A percentile compares a stretch with the other conserved stretches of the same genome.
Evolutionary conservation across 441 rosid species (phyloP).

Genomic region (Corymbia calophylla): DNA sequence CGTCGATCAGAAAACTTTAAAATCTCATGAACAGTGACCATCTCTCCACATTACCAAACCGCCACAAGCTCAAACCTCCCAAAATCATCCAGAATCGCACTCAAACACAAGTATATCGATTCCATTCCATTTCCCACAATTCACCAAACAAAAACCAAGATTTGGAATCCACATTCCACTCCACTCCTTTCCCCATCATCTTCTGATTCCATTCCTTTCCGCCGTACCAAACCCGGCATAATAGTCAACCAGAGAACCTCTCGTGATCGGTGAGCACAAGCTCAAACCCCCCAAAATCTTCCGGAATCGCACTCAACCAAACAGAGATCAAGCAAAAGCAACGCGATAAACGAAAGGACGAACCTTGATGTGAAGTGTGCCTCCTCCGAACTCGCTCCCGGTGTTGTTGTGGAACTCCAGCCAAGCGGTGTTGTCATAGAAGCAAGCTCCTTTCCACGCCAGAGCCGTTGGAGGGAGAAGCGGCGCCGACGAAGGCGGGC

Average conservation of each 20-base stretch:
- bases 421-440: constrained; percentile 73
- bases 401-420: constrained; percentile 79
- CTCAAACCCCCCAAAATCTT: background rate
- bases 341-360: background rate
- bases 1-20: background rate
- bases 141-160: background rate
- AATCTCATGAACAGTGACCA: background rate
- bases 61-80: background rate
- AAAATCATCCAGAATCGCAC: background rate
- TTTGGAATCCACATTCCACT: background rate
- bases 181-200: background rate
- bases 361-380: constrained; percentile 92
- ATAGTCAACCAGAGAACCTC: background rate
- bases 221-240: background rate
- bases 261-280: background rate
- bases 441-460: constrained; percentile 91
- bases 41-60: background rate
- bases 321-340: background rate
- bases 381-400: constrained; percentile 77
- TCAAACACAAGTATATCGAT: background rate
- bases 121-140: background rate
- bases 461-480: constrained; percentile 37
- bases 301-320: background rate
- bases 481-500: constrained; percentile 78
- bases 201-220: background rate